Conservation (phyloP, 495 filamentous ascomycete genomes). For the Viridothelium virens region DNA sequence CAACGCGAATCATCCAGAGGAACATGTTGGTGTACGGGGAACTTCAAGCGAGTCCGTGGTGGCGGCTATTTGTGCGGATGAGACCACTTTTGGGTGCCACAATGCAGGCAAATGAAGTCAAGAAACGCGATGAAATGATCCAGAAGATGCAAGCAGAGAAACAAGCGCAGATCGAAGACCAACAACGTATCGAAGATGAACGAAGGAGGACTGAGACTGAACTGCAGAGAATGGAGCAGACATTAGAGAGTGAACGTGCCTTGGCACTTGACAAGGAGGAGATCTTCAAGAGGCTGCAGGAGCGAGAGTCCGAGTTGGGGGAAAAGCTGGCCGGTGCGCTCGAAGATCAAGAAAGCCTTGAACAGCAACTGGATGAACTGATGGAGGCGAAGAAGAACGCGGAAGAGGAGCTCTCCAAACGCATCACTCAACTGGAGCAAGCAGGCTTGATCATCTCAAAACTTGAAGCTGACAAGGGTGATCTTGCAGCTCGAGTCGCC, state of each 20-base stretch:
- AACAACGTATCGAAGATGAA: conserved; percentile 83
- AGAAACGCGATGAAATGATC: conserved; percentile 89
- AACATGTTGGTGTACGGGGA: conserved; percentile 87
- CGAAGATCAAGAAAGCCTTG: conserved; percentile 87
- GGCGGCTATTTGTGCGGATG: conserved; percentile 92
- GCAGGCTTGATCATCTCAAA: conserved; percentile 77
- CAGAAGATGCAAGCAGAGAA: conserved; percentile 65
- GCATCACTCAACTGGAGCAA: conserved; percentile 77
- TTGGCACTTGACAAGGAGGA: conserved; percentile 96
- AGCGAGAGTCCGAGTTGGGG: conserved; percentile 75
- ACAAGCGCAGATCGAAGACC: conserved; percentile 61
- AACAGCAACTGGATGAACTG: conserved; percentile 85
- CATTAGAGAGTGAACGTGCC: conserved; percentile 87
- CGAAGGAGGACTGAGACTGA: conserved; percentile 78
- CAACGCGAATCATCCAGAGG: conserved; percentile 85
- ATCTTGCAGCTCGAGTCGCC: conserved; percentile 56
- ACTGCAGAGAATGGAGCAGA: conserved; percentile 81
- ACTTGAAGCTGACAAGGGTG: conserved; percentile 75
- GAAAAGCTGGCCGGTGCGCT: conserved; percentile 92
- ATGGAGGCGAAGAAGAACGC: conserved; percentile 83
- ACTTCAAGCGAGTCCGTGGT: conserved; percentile 90
- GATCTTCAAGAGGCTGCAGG: conserved; percentile 90
- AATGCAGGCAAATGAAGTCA: conserved; percentile 81
- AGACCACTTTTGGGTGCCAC: conserved; percentile 89
- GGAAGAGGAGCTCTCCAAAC: conserved; percentile 74